A percentile compares a stretch with the other conserved stretches of the same genome.
Evolutionary conservation across 2,329 filamentous ascomycete genomes (phyloP).

Genomic region (Pseudovirgaria hyperparasitica): DNA sequence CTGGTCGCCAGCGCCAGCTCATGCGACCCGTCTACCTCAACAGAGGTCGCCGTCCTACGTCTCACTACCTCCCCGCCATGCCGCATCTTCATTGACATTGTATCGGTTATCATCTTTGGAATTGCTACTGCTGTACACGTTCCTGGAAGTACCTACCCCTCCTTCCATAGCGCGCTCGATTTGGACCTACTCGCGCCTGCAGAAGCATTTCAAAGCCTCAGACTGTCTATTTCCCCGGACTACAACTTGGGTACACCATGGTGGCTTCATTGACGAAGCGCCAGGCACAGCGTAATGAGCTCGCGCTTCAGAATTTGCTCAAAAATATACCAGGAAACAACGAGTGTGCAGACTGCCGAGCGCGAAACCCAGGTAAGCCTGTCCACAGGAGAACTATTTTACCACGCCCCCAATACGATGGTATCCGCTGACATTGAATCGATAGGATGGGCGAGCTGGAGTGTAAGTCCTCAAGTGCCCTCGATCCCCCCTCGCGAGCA

Average conservation of each 20-base stretch:
- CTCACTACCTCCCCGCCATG: no score
- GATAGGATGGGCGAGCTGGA: conserved; percentile 92
- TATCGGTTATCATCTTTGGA: no score
- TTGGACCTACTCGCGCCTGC: no score
- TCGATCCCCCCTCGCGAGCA: conserved; percentile 1
- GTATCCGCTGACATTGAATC: conserved; percentile 17
- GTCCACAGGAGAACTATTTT: conserved; percentile 2
- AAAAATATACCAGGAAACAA: conserved; percentile 79
- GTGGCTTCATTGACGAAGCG: conserved; percentile 75
- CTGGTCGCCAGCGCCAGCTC: no score
- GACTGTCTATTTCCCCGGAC: no score
- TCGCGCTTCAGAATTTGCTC: conserved; percentile 77
- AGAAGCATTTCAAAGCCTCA: conserved; percentile 3
- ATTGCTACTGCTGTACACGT: no score
- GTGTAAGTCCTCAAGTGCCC: conserved; percentile 46
- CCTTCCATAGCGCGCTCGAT: no score
- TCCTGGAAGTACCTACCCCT: no score
- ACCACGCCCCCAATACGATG: not conserved
- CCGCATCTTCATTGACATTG: no score
- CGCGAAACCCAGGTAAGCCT: conserved; percentile 74
- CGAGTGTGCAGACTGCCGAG: conserved; percentile 82
- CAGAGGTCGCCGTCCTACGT: no score
- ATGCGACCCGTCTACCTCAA: no score
- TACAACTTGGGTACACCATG: no score
- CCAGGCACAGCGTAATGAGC: conserved; percentile 95